phyloP scores from a whole-genome alignment of 768 basidiomycete genomes.

The Pleurotus tuoliensis region DNA sequence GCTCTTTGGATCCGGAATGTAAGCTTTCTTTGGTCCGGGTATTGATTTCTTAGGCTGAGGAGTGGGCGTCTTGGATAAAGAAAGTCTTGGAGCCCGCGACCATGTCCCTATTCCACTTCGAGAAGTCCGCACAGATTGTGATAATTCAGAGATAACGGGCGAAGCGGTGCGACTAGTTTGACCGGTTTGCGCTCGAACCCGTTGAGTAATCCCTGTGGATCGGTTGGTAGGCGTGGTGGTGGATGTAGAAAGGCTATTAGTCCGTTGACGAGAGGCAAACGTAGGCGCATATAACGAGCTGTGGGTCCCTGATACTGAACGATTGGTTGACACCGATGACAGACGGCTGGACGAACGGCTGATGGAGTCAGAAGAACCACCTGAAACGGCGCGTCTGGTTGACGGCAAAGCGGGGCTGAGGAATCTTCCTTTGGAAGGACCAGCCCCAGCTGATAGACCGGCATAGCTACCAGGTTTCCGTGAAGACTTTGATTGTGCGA shows the following conservation, averaged over 20 bases:
- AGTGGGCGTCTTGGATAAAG: constrained; percentile 42
- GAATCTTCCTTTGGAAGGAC: constrained; percentile 35
- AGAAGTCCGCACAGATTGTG: constrained; percentile 41
- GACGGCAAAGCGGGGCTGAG: constrained; percentile 42
- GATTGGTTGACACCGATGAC: constrained; percentile 48
- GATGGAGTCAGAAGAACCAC: constrained; percentile 35
- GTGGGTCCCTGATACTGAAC: constrained; percentile 69
- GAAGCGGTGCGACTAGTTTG: constrained; percentile 43
- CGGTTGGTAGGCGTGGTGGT: constrained; percentile 28
- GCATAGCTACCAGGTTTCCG: constrained; percentile 33
- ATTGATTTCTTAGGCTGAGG: constrained; percentile 38
- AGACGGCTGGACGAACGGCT: constrained; percentile 56
- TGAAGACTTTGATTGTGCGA: constrained; percentile 12
- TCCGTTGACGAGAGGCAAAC: constrained; percentile 82
- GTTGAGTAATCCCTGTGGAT: constrained; percentile 28
- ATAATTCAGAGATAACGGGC: constrained; percentile 57
- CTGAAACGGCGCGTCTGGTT: constrained; percentile 46
- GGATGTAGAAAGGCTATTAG: constrained; percentile 53
- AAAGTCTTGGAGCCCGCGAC: constrained; percentile 65
- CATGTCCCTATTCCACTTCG: constrained; percentile 46
- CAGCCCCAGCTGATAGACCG: constrained; percentile 32
- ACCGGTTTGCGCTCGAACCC: constrained; percentile 37
- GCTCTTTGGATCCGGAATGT: constrained; percentile 85
- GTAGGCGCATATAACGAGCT: constrained; percentile 59
- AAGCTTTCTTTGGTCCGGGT: constrained; percentile 55